Percentiles rank a stretch among this genome's conserved stretches.
Conservation (phyloP, 2,329 filamentous ascomycete genomes). For the Hypoxylon sp. region DNA sequence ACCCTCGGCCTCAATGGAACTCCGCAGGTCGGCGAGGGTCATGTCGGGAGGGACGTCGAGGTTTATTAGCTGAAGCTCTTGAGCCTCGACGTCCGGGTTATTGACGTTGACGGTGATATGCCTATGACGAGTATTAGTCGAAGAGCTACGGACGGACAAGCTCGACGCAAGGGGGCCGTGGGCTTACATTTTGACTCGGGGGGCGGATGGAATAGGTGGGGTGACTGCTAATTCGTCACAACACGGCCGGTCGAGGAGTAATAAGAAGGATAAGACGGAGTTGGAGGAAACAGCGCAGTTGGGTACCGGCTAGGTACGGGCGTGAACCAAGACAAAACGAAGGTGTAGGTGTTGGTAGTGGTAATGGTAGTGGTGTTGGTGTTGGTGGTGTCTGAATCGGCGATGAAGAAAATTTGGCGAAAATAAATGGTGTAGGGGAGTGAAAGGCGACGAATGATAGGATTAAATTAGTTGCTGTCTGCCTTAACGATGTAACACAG, state of each 20-base stretch:
- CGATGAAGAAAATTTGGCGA: conserved; percentile 39
- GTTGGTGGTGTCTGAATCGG: conserved; percentile 24
- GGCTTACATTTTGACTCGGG: conserved; percentile 41
- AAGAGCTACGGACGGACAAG: background rate
- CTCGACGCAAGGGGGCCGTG: conserved; percentile 6
- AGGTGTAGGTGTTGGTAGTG: conserved; percentile 23
- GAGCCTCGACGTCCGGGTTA: conserved; percentile 73
- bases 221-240: conserved; percentile 28
- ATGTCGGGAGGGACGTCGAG: conserved; percentile 79
- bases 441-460: conserved; percentile 40
- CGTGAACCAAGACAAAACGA: conserved; percentile 24
- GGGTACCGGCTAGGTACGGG: conserved; percentile 23
- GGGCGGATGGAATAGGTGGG: conserved; percentile 6
- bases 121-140: conserved; percentile 62
- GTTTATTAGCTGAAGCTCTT: conserved; percentile 72
- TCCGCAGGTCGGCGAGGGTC: conserved; percentile 87
- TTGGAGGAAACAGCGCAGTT: conserved; percentile 23
- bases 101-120: conserved; percentile 82
- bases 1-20: conserved; percentile 86
- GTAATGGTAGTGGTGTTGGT: too few species aligned
- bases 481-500: conserved; percentile 43
- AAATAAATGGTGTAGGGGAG: conserved; percentile 39
- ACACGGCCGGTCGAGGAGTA: conserved; percentile 18
- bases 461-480: conserved; percentile 30
- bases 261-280: conserved; percentile 18